phyloP scores from a whole-genome alignment of 176 grass and related monocot genomes.

The Miscanthus lutarioriparius region DNA sequence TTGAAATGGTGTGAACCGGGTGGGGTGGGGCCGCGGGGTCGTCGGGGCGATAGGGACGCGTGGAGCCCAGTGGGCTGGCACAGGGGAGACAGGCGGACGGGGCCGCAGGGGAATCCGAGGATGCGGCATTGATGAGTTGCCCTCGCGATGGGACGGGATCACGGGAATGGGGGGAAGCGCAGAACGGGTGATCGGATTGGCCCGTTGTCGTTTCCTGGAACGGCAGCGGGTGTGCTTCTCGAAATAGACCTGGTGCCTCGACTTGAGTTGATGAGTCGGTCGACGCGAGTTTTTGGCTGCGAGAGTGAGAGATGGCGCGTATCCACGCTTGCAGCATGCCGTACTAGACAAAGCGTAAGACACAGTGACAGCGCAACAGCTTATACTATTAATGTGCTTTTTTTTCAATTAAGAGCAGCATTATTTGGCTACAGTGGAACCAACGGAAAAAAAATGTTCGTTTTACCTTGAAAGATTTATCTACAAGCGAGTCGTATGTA shows the following conservation, averaged over 20 bases:
- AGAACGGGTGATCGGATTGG: not conserved
- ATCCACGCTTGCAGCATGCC: not conserved
- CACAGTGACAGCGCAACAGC: too few species aligned
- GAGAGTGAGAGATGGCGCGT: too few species aligned
- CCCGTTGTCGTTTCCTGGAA: constrained; percentile 36
- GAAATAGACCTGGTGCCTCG: constrained; percentile 2
- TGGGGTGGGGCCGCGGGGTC: not conserved
- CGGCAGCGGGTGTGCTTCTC: constrained; percentile 31
- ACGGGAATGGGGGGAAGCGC: not conserved
- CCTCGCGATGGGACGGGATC: not conserved
- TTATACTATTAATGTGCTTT: too few species aligned
- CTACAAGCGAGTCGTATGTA: too few species aligned
- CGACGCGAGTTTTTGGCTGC: too few species aligned
- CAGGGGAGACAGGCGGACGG: constrained; percentile 39
- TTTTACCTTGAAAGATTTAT: too few species aligned
- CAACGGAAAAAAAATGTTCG: too few species aligned
- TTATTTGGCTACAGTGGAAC: too few species aligned
- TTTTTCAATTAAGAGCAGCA: too few species aligned
- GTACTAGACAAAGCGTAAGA: not conserved
- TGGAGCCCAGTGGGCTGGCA: constrained; percentile 52
- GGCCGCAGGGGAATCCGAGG: constrained; percentile 67
- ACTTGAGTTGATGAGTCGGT: not conserved
- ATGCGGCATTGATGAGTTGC: constrained; percentile 26
- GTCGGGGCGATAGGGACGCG: constrained; percentile 20
- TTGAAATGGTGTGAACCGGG: constrained; percentile 36